A percentile compares a stretch with the other conserved stretches of the same genome.
phyloP scores from a whole-genome alignment of 2,329 filamentous ascomycete genomes.

The Ceratocystis eucalypticola region DNA sequence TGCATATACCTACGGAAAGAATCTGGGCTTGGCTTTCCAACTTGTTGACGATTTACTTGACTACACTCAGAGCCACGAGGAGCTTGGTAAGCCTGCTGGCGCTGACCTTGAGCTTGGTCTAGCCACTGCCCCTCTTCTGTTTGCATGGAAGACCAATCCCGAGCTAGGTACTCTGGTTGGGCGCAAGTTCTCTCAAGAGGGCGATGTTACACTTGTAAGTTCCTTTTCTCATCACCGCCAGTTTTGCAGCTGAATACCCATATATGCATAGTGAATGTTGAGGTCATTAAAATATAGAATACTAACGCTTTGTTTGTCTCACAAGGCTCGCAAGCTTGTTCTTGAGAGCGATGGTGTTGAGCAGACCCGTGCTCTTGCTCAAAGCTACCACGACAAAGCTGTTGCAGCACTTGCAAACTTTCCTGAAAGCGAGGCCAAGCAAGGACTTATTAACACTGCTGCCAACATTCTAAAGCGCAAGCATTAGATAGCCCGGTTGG shows the following conservation, averaged over 20 bases:
- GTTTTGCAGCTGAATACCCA: neutral
- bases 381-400: constrained; percentile 81
- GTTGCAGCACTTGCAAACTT: constrained; percentile 72
- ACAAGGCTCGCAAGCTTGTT: constrained; percentile 74
- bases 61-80: constrained; percentile 72
- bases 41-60: constrained; percentile 96
- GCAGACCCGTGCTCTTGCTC: constrained; percentile 77
- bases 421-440: constrained; percentile 89
- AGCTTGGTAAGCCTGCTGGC: constrained; percentile 87
- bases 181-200: constrained; percentile 70
- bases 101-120: constrained; percentile 87
- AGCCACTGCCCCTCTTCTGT: constrained; percentile 83
- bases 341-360: constrained; percentile 73
- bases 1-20: constrained; percentile 84
- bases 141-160: constrained; percentile 83
- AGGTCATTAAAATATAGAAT: neutral
- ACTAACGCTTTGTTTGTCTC: constrained; percentile 28
- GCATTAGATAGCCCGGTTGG: constrained; percentile 42
- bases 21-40: constrained; percentile 89
- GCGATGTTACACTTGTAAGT: constrained; percentile 72
- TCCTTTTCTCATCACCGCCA: constrained; percentile 9
- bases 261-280: neutral
- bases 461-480: constrained; percentile 77
- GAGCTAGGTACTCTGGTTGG: constrained; percentile 81
- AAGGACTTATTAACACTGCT: constrained; percentile 85